Base-by-base conservation (phyloP, 1,284 basidiomycete species). In the Ceraceosorus guamensis region DNA sequence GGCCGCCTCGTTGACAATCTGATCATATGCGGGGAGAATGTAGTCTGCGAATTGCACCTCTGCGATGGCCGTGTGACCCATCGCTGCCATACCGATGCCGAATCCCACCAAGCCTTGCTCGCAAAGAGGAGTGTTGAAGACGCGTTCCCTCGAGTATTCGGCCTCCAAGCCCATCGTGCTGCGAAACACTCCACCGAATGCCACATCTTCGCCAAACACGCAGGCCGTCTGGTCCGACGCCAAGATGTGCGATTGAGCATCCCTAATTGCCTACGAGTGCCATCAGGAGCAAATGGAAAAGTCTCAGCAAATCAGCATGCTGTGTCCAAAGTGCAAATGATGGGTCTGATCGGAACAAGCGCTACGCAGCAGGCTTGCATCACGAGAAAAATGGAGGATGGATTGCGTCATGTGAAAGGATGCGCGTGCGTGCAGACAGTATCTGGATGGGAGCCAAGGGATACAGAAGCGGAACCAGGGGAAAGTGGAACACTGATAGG, bases 1-100 rank as follows among this genome's bases (percentile, higher is more conserved):
- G 43, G 92, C 91, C 1, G 91, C 91, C 79, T 96, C 91, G 68
- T 95, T 96, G 48, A 96, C 90, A 37, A 96, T 81, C 87, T 93
- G 71, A 46, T 63, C 62, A 43, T 57, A 55, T 32, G 60, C 61
- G 5, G 68, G 59, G 48, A 66, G 64, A 47, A 67, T 66, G 51
- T 71, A 69, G 46, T 67, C 70, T 48, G 78, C 79, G 33, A 81
- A 81, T 71, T 83, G 91, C 57, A 96, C 89, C 78, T 96, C 91
- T 45, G 90, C 92, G 55, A 96, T 91, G 1, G 91, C 89, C 3
- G 89, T 91, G 55, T 91, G 89, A 0, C 91, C 91, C 84, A 95
- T 92, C 13, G 87, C 81, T 0, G 92, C 90, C 57, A 93, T 77
- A 3, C 92, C 91, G 51, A 96, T 91, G 0, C 87, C 91, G 67